These are phyloP conservation scores for Drechmeria coniospora DNA, from an alignment of 2,329 filamentous ascomycete species.

Conservation along the genomic window DNA sequence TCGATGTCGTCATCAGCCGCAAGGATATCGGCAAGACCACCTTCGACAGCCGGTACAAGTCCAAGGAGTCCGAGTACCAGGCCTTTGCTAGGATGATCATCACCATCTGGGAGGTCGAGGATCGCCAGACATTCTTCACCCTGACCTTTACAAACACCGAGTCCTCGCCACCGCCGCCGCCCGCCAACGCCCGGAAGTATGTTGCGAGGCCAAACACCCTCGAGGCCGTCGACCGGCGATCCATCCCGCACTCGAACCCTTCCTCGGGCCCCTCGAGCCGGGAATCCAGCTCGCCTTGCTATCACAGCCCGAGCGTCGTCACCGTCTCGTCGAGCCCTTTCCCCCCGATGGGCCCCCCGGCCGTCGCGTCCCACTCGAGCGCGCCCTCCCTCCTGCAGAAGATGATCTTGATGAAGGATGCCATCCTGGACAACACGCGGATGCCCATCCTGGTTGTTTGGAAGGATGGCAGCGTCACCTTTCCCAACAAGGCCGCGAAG, in stretches of 20 bases:
- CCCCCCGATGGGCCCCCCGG: constrained; percentile 51
- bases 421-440: constrained; percentile 57
- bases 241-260: constrained; percentile 27
- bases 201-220: constrained; percentile 23
- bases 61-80: constrained; percentile 22
- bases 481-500: constrained; percentile 54
- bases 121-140: constrained; percentile 54
- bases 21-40: constrained; percentile 25
- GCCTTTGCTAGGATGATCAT: constrained; percentile 61
- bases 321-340: constrained; percentile 43
- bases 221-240: constrained; percentile 30
- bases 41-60: constrained; percentile 17
- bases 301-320: constrained; percentile 35
- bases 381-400: constrained; percentile 57
- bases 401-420: constrained; percentile 60
- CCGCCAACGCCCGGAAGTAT: constrained; percentile 19
- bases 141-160: constrained; percentile 56
- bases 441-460: constrained; percentile 68
- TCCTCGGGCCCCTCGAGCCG: constrained; percentile 32
- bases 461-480: constrained; percentile 60
- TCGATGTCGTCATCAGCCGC: constrained; percentile 52
- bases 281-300: constrained; percentile 29
- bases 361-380: constrained; percentile 33
- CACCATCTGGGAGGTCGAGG: constrained; percentile 55
- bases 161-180: constrained; percentile 16